Conservation (phyloP, 805 yeast genomes). For the Schwanniomyces yamadae region DNA sequence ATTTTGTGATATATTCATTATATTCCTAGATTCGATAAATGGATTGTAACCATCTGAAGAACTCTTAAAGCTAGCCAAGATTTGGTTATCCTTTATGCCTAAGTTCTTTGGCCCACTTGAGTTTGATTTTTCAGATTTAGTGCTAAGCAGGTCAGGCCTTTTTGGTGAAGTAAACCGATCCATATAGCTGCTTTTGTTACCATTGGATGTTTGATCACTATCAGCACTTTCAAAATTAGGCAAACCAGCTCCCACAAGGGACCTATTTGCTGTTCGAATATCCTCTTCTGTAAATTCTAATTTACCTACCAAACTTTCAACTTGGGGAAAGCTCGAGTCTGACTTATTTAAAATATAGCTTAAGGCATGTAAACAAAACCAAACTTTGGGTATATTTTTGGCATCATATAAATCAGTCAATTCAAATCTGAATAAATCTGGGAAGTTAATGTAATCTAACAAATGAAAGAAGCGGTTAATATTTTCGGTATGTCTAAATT, state of each 20-base stretch:
- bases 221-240: conserved; percentile 67
- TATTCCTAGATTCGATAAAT: conserved; percentile 8
- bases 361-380: conserved; percentile 88
- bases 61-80: background rate
- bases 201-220: conserved; percentile 14
- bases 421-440: conserved; percentile 86
- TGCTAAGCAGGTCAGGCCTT: too few species aligned
- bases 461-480: conserved; percentile 79
- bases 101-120: too few species aligned
- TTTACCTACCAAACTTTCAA: conserved; percentile 62
- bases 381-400: conserved; percentile 89
- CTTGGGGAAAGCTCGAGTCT: conserved; percentile 52
- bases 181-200: conserved; percentile 21
- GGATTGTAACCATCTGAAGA: conserved; percentile 12
- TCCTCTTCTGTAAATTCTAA: conserved; percentile 68
- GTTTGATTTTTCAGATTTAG: background rate
- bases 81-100: conserved; percentile 1
- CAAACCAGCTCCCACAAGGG: conserved; percentile 61
- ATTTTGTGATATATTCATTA: too few species aligned
- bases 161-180: conserved; percentile 19
- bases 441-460: conserved; percentile 68
- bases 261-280: conserved; percentile 65
- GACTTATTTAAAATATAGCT: conserved; percentile 67
- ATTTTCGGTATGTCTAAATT: conserved; percentile 90
- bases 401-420: conserved; percentile 90